A percentile compares a stretch with the other conserved stretches of the same genome.
phyloP scores from a whole-genome alignment of 352 stramenopile species.

The Aphanomyces astaci region DNA sequence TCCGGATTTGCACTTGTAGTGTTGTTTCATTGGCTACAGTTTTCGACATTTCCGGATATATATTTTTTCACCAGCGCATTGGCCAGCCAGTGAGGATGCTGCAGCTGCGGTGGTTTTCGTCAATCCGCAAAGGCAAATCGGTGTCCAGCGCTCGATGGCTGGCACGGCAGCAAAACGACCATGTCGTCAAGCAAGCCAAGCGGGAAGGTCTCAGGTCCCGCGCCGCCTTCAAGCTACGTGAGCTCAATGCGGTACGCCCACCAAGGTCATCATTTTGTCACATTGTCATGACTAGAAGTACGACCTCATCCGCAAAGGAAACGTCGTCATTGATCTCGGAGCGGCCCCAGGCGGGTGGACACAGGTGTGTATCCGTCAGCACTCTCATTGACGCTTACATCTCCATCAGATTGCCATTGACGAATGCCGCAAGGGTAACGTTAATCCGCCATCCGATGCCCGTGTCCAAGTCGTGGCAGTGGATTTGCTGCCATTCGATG shows the following conservation, averaged over 20 bases:
- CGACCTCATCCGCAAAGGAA: constrained; percentile 51
- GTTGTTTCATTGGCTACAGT: too few relatives aligned
- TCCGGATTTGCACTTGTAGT: too few relatives aligned
- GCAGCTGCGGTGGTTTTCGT: constrained; percentile 15
- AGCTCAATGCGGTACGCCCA: constrained; percentile 56
- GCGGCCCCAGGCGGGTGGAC: constrained; percentile 79
- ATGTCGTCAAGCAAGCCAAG: constrained; percentile 78
- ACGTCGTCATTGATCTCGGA: constrained; percentile 75
- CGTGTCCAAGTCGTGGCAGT: constrained; percentile 54
- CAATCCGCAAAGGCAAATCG: constrained; percentile 75
- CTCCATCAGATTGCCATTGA: constrained; percentile 39
- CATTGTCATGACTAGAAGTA: constrained; percentile 36
- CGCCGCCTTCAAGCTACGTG: constrained; percentile 72
- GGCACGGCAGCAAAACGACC: constrained; percentile 74
- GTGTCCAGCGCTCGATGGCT: constrained; percentile 80
- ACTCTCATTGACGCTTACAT: not conserved
- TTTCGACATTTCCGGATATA: too few relatives aligned
- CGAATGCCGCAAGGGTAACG: constrained; percentile 29
- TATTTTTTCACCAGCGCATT: too few relatives aligned
- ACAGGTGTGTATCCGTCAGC: constrained; percentile 38
- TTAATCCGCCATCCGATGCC: constrained; percentile 8
- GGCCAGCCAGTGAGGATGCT: not conserved
- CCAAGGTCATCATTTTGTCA: not conserved
- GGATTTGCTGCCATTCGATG: constrained; percentile 62
- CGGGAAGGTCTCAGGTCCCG: constrained; percentile 70